Evolutionary conservation across 768 basidiomycete species (phyloP), one percentile per base, ranked within the genome.

Genomic region (Cyclocybe cylindracea): DNA sequence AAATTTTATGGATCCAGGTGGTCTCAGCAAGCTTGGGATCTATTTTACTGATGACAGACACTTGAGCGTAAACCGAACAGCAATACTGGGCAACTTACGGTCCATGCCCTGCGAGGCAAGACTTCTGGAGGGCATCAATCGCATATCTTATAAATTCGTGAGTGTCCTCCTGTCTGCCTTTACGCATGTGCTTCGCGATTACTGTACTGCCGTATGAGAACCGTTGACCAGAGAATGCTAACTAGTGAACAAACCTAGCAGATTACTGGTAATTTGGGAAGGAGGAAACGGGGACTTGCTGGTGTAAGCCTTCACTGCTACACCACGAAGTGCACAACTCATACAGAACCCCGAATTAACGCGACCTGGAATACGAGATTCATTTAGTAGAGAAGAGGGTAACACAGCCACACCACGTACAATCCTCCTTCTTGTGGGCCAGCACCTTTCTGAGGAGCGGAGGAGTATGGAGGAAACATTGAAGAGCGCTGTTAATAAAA

Each of bases 131-230:
- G 24, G 87, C 89, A 62, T 99, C 97, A 31, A 98, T 85, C 14
- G 87, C 86, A 68, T 95, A 97, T 32, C 97, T 86, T 44, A 99
- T 84, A 64, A 98, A 98, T 69, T 99, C 97, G 65, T 99, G 97
- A 7, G 97, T 86, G 66, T 99, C 97, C 65, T 99, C 97, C 67
- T 99, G 97, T 59, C 93, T 76, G n/a, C 92, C 94, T 69, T 74
- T 82, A 38, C 87, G 84, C 84, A 98, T 85, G 61, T 91, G 86
- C 66, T 94, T 94, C 11, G 94, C 94, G 53, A 98, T 94, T 7
- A 77, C 94, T 98, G 54, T 8, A 39, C 44, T 19, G 50, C 39
- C 60, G 39, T 14, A 24, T 58, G 36, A 61, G 52, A 14, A 53
- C 46, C n/a, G n/a, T 24, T 34, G 5, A 38, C 36, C 29, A n/a